Percentiles rank a stretch among this genome's conserved stretches.
These are phyloP conservation scores for Phytophthora sansomeana DNA, from an alignment of 352 stramenopile genomes.

Conservation along the genomic window DNA sequence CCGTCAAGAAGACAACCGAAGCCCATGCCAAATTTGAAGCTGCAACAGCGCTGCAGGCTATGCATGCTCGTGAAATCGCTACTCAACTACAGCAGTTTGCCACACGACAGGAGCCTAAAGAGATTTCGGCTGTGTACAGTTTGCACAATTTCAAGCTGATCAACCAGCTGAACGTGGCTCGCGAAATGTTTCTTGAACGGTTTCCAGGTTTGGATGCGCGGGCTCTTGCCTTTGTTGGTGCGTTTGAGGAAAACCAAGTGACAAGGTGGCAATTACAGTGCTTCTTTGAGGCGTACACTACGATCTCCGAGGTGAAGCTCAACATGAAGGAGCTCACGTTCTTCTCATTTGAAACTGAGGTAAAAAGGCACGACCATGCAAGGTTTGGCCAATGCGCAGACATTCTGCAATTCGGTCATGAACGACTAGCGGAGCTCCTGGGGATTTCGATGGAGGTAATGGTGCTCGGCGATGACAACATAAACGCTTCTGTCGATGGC, in stretches of 20 bases:
- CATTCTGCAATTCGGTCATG: slow-evolving; percentile 65
- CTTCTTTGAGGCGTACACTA: slow-evolving; percentile 65
- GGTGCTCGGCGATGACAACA: slow-evolving; percentile 32
- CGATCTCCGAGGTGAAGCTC: slow-evolving; percentile 67
- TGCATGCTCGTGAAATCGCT: slow-evolving; percentile 28
- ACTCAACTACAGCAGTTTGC: slow-evolving; percentile 27
- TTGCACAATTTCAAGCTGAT: slow-evolving; percentile 50
- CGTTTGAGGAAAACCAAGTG: slow-evolving; percentile 54
- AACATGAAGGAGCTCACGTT: slow-evolving; percentile 65
- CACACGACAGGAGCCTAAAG: slow-evolving; percentile 47
- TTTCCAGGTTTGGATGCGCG: slow-evolving; percentile 76
- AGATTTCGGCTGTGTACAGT: slow-evolving; percentile 67
- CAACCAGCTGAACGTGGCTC: slow-evolving; percentile 48
- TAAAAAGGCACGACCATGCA: slow-evolving; percentile 56
- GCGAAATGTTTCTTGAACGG: slow-evolving; percentile 65
- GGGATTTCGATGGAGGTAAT: slow-evolving; percentile 52
- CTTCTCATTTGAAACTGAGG: slow-evolving; percentile 54
- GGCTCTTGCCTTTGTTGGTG: slow-evolving; percentile 59
- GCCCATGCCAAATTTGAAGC: slow-evolving; percentile 27
- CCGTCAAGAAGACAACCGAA: slow-evolving; percentile 23
- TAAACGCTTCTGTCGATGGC: neutral
- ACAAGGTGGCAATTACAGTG: slow-evolving; percentile 70
- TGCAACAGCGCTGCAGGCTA: slow-evolving; percentile 5
- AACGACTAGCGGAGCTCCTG: slow-evolving; percentile 67
- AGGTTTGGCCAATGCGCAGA: slow-evolving; percentile 58